Base-by-base conservation (phyloP, 768 basidiomycete species). In the Calocera cornea region DNA sequence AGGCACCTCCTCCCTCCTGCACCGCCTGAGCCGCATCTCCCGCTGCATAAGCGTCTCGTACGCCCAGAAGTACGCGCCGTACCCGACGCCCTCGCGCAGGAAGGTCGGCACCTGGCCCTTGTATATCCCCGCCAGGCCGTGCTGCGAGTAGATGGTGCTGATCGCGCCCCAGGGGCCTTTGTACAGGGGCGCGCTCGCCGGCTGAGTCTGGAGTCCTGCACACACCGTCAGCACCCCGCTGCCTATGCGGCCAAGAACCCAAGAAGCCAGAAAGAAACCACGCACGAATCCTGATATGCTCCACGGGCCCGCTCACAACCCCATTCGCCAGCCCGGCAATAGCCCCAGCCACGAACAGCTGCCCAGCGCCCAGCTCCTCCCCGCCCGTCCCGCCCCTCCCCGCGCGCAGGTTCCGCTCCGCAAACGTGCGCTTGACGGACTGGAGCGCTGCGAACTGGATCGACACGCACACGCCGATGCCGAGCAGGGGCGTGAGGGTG, bases 221-320 rank as follows among this genome's bases (percentile, higher is more conserved):
- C 22, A 11, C 16, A 16, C 22, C 12, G 27, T 70, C 44, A 47
- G 5, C 8, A 47, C 19, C 44, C 44, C 19, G 16, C 44, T 47
- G 8, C 19, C 3, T 19, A 5, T 19, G 44, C 19, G 7, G 5
- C 19, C 8, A 47, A 17, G 22, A 38, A 1, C n/a, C 22, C 16
- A 66, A n/a, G 31, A 40, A 24, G 8, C 1, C 54, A 8, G 36
- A 19, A 19, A 12, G 16, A 17, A n/a, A 31, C 8, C 50, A 80
- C 89, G 75, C 71, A 92, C 92, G 87, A 71, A 97, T 98, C 79
- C 95, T 90, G 75, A 97, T 94, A 74, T 97, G 95, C 76, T 98
- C 95, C 19, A 98, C 95, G 5, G 95, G 95, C 0, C 94, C 93
- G 0, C 94, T 95, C 40, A 97, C 93, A 68, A 95, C 81, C 33